These are phyloP conservation scores for Crithidia fasciculata DNA, from an alignment of 208 protist genomes.

Conservation along the genomic window DNA sequence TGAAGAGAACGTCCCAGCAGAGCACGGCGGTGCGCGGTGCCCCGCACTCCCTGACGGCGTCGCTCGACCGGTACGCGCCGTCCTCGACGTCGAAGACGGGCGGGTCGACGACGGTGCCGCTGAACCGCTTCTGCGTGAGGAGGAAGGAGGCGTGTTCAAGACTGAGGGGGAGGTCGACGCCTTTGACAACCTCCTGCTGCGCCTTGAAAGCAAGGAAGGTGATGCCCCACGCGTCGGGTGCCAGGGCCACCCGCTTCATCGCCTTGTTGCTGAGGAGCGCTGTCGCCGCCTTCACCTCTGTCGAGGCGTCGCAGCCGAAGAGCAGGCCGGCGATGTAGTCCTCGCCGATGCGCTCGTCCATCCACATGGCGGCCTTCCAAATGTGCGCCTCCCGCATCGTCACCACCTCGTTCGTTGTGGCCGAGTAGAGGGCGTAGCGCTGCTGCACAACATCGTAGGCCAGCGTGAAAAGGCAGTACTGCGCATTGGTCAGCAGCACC, in stretches of 20 bases:
- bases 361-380: constrained; percentile 86
- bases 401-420: constrained; percentile 81
- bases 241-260: constrained; percentile 64
- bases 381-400: constrained; percentile 50
- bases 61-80: constrained; percentile 42
- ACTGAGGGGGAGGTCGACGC: constrained; percentile 66
- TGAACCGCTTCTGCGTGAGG: constrained; percentile 64
- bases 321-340: constrained; percentile 87
- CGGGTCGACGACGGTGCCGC: constrained; percentile 43
- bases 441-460: constrained; percentile 42
- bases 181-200: constrained; percentile 83
- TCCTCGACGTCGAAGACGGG: constrained; percentile 59
- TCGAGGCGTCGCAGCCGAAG: constrained; percentile 65
- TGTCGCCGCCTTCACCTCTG: constrained; percentile 48
- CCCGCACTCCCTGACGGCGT: constrained; percentile 23
- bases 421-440: constrained; percentile 73
- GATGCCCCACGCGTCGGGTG: constrained; percentile 86
- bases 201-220: constrained; percentile 80
- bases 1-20: constrained; percentile 79
- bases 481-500: constrained; percentile 73
- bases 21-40: constrained; percentile 68
- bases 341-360: constrained; percentile 82
- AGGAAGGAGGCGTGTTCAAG: constrained; percentile 85
- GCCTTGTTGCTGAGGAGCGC: constrained; percentile 60
- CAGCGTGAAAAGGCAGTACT: constrained; percentile 87